Conservation (phyloP, 176 grass and related monocot genomes). For the Aegilops speltoides region DNA sequence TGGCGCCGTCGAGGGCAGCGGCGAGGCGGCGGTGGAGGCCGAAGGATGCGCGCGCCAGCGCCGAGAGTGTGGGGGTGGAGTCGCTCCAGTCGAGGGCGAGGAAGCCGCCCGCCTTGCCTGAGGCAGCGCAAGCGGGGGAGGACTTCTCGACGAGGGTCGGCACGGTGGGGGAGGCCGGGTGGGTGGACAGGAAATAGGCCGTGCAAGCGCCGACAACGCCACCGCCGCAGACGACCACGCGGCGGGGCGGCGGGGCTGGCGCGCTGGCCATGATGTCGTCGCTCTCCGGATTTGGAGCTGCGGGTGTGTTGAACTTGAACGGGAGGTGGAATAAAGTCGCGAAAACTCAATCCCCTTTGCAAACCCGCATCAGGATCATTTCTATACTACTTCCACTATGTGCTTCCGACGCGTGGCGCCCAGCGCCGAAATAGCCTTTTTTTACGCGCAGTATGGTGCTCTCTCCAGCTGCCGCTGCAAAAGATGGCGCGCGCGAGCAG, state of each 20-base stretch:
- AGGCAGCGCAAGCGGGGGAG: constrained; percentile 78
- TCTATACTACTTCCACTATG: too few species aligned
- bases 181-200: constrained; percentile 79
- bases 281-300: background rate
- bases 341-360: background rate
- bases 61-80: constrained; percentile 46
- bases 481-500: too few species aligned
- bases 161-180: constrained; percentile 23
- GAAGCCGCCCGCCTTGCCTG: constrained; percentile 85
- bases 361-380: too few species aligned
- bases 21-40: constrained; percentile 69
- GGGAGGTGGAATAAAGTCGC: background rate
- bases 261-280: constrained; percentile 8
- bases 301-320: background rate
- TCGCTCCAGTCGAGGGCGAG: constrained; percentile 96
- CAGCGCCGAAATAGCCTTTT: too few species aligned
- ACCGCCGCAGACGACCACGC: constrained; percentile 77
- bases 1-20: constrained; percentile 47
- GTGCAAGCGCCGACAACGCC: constrained; percentile 84
- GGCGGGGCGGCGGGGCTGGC: constrained; percentile 31
- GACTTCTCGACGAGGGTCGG: constrained; percentile 69
- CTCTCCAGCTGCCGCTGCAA: too few species aligned
- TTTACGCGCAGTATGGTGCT: too few species aligned
- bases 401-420: too few species aligned
- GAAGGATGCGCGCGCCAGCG: constrained; percentile 73